These are phyloP conservation scores for Marasmius oreades DNA, from an alignment of 1,284 basidiomycete genomes.

Conservation along the genomic window DNA sequence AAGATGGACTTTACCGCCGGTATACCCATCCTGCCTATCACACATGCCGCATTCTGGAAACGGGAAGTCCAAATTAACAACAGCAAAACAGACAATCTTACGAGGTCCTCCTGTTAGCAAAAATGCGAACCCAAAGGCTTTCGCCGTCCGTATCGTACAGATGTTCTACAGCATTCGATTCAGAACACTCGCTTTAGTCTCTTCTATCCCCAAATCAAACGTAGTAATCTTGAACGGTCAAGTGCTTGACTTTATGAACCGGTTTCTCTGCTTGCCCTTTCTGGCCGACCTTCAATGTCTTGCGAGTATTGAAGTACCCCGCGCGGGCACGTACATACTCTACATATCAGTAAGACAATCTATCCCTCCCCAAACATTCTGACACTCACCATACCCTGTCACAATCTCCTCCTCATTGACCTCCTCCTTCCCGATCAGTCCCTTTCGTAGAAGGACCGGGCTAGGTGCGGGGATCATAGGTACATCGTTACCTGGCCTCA, in stretches of 20 bases:
- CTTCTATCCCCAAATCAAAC: too few species aligned
- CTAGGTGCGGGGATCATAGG: constrained; percentile 21
- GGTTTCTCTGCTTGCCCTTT: constrained; percentile 4
- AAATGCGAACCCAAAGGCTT: too few species aligned
- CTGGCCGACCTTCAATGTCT: constrained; percentile 8
- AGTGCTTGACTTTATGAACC: constrained; percentile 15
- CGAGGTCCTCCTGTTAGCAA: too few species aligned
- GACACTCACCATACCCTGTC: constrained; percentile 13
- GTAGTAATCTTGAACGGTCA: constrained; percentile 17
- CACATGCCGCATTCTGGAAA: too few species aligned
- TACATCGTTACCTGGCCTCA: constrained; percentile 21
- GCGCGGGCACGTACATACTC: constrained; percentile 19
- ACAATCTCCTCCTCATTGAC: constrained; percentile 12
- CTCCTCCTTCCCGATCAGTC: constrained; percentile 15
- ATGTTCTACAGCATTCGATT: too few species aligned
- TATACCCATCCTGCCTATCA: too few species aligned
- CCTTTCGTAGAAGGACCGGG: constrained; percentile 23
- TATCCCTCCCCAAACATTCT: background rate
- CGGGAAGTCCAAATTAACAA: too few species aligned
- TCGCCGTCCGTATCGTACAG: too few species aligned
- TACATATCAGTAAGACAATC: background rate
- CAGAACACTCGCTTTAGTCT: too few species aligned
- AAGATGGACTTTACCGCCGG: too few species aligned
- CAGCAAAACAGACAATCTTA: too few species aligned
- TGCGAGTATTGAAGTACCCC: constrained; percentile 16